Evolutionary conservation across 1,139 yeast genomes (phyloP), one percentile per base, ranked within the genome.

Genomic region (Taphrina populina): DNA sequence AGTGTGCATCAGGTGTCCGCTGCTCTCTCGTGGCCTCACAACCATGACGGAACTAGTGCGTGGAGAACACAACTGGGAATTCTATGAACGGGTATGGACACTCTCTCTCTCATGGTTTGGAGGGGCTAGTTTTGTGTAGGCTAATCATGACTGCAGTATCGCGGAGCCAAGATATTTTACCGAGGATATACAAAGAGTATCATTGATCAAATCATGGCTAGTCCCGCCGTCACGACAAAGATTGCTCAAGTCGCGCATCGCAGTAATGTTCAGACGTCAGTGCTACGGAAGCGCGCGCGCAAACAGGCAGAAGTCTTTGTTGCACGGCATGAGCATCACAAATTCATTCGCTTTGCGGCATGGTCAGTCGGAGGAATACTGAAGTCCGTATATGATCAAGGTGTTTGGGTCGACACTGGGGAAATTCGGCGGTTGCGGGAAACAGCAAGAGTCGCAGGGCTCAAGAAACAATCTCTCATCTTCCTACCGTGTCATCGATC

Each of bases 401-500:
- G 76, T 7, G 71, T 73, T 46, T 75, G 72, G 59, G 71, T 73
- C 46, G 66, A 70, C 46, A 60, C 66, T 21, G 62, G 58, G 7
- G 74, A 73, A 59, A 63, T 73, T 21, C 65, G 63, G 23, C 63
- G 67, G 52, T 62, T 73, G 52, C 64, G 66, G 56, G 63, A 62
- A 21, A 69, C 68, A 58, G 75, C 75, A 8, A 61, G 59, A 29
- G 70, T 69, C 60, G 66, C 72, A 37, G 64, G 65, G 54, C 62
- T 61, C 15, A 70, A 71, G 59, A 67, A 68, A 34, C 73, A 71
- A 61, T 66, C 71, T 33, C 61, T 73, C 45, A 63, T 73, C 37
- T 71, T 73, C 45, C 61, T 74, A 58, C 77, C 77, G 1, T 73
- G 83, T 63, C 87, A 82, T 69, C 81, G 80, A 65, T 78, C 83